Evolutionary conservation across 257 asterid genomes (phyloP).

Genomic region (Nicotiana noctiflora): DNA sequence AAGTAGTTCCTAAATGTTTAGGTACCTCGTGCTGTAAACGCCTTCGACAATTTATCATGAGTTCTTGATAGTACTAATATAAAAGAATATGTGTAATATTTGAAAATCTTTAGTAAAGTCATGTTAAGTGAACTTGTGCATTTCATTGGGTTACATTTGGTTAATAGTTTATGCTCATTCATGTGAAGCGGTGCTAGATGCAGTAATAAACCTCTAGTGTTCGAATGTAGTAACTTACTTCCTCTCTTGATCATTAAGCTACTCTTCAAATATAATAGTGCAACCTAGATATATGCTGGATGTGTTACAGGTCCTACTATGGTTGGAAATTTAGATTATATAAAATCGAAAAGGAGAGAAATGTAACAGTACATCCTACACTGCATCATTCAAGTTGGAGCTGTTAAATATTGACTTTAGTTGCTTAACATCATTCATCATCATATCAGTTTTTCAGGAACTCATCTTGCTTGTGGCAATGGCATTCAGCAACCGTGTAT

Average conservation of each 20-base stretch:
- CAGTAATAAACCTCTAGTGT: not conserved
- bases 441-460: constrained; percentile 61
- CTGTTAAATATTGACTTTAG: not conserved
- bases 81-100: no score
- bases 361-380: not conserved
- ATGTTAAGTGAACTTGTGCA: no score
- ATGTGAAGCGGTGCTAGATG: not conserved
- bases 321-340: no score
- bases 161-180: not conserved
- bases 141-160: not conserved
- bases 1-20: no score
- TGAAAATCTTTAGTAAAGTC: no score
- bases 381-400: constrained; percentile 6
- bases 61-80: no score
- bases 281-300: not conserved
- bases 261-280: not conserved
- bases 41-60: no score
- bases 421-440: not conserved
- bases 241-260: no score
- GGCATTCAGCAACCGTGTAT: constrained; percentile 61
- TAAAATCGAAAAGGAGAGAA: not conserved
- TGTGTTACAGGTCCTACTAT: not conserved
- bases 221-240: no score
- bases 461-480: constrained; percentile 57
- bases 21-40: no score